Evolutionary conservation across 2,329 filamentous ascomycete genomes (phyloP), one percentile per base, ranked within the genome.

Genomic region (Endocalyx cinctus): DNA sequence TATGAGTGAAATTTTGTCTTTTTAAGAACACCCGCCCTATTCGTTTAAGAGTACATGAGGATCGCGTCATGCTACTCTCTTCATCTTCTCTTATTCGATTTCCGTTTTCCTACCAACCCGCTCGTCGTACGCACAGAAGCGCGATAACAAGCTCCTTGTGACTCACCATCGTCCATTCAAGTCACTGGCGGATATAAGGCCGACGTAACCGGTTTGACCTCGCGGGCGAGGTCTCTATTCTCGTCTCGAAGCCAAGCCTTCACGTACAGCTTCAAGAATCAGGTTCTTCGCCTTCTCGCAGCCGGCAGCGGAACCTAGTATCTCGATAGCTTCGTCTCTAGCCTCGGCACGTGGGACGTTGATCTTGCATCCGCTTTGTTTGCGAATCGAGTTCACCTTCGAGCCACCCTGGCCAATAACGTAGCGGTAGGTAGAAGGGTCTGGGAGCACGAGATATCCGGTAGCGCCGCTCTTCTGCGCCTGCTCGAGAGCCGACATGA

Each of bases 371-470:
- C 85, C 86, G 32, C 88, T 96, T 69, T 92, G 80, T 67, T 87
- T 87, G 48, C 92, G 81, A 57, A 98, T 96, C 26, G 79, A 69
- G 64, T 96, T 96, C 59, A 98, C 94, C 62, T 90, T 90, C 60
- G 79, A 84, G 38, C 92, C 92, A 39, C 84, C 85, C 45, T 83
- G 81, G 5, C 92, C 92, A 48, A 98, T 88, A 30, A 98, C 86
- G 45, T 84, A 84, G 42, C 90, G 79, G 70, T 96, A 95, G 29
- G 87, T 87, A 48, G 77, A 79, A 10, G 92, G 87, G 56, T 98
- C 90, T 0, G 90, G 85, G 25, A 98, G 74, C 45, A 92, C 82
- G 22, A 98, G 75, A 60, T 94, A 96, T 5, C 92, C 92, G 1
- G 82, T 87, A 5, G 81, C 78, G 28, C 71, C 80, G 56, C 74